A percentile compares a stretch with the other conserved stretches of the same genome.
These are phyloP conservation scores for Falciphora oryzae DNA, from an alignment of 2,329 filamentous ascomycete species.

Conservation along the genomic window DNA sequence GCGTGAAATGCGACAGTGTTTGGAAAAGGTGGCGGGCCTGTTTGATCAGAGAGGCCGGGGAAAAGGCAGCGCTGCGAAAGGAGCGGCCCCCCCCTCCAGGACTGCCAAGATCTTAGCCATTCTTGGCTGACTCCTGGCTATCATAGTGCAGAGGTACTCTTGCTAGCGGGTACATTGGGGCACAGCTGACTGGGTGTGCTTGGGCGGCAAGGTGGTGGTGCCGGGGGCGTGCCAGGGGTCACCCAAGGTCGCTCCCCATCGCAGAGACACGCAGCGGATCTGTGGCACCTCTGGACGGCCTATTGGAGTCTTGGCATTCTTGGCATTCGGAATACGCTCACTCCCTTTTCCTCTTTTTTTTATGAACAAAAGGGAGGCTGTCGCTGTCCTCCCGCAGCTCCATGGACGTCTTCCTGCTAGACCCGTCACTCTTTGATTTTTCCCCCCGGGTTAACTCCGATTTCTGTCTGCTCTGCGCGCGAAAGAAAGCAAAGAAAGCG, in stretches of 20 bases:
- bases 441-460: not conserved
- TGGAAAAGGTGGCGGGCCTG: not conserved
- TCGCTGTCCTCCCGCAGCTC: not conserved
- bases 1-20: not conserved
- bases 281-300: not conserved
- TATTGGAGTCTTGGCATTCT: not conserved
- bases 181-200: not conserved
- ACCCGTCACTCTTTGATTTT: not conserved
- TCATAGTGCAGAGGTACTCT: not conserved
- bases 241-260: not conserved
- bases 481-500: not conserved
- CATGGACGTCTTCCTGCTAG: not conserved
- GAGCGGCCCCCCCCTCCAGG: not conserved
- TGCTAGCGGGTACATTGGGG: not conserved
- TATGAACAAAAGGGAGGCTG: slow-evolving; percentile 1
- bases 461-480: not conserved
- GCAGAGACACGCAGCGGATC: not conserved
- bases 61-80: not conserved
- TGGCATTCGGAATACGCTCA: slow-evolving; percentile 1
- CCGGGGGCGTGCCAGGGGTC: not conserved
- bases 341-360: not conserved
- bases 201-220: not conserved
- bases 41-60: slow-evolving; percentile 1
- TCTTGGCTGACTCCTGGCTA: not conserved
- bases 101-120: not conserved